These are phyloP conservation scores for Castanea crenata DNA, from an alignment of 306 rosid species.

Conservation along the genomic window DNA sequence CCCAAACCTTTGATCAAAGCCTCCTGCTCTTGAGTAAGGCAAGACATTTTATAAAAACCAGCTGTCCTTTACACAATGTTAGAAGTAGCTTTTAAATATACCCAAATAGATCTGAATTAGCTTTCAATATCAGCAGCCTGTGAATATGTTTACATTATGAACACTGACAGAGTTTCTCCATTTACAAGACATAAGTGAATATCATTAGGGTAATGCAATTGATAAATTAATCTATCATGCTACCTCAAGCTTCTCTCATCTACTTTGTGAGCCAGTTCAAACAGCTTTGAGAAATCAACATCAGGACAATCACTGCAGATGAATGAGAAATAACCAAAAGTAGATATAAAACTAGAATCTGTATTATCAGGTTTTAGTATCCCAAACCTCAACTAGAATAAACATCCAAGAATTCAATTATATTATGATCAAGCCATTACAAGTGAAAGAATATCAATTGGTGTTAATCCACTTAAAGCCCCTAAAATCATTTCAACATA, in stretches of 20 bases:
- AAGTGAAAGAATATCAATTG: neutral
- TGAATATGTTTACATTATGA: neutral
- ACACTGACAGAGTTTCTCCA: neutral
- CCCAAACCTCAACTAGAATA: neutral
- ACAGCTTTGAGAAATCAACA: slow-evolving; percentile 32
- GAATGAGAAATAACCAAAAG: slow-evolving; percentile 10
- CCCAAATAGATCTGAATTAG: neutral
- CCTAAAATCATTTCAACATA: neutral
- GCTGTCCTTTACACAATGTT: neutral
- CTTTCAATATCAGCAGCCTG: neutral
- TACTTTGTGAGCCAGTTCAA: slow-evolving; percentile 35
- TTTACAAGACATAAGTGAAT: neutral
- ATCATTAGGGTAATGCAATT: neutral
- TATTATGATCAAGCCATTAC: neutral
- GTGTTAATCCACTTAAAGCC: neutral
- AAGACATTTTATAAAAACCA: neutral
- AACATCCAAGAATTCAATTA: neutral
- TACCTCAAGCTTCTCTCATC: slow-evolving; percentile 56
- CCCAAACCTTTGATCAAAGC: neutral
- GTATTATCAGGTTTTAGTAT: neutral
- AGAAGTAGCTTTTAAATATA: neutral
- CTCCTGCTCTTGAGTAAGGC: neutral
- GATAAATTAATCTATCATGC: slow-evolving; percentile 1
- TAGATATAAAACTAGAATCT: neutral
- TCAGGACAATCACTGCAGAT: slow-evolving; percentile 37